phyloP scores from a whole-genome alignment of 78 protist genomes.

The Dictyostelium purpureum region DNA sequence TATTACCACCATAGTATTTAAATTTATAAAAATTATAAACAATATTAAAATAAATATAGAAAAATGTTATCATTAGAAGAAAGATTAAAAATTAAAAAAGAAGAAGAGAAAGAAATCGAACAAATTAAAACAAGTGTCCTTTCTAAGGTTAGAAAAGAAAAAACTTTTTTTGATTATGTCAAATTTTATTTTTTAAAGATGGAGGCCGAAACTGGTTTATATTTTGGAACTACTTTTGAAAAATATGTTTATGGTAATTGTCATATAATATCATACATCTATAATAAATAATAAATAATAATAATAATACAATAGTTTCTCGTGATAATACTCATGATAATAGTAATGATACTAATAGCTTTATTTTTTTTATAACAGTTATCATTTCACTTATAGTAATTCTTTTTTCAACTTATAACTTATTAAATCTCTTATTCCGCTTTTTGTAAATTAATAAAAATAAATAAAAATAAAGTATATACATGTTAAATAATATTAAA shows the following conservation, averaged over 20 bases:
- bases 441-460: neutral
- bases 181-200: neutral
- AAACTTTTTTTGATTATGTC: neutral
- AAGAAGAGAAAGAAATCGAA: neutral
- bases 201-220: neutral
- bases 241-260: neutral
- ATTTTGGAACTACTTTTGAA: neutral
- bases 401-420: neutral
- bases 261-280: neutral
- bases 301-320: neutral
- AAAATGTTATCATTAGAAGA: no score
- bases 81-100: neutral
- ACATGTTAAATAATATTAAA: neutral
- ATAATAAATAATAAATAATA: neutral
- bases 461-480: no score
- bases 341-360: no score
- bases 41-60: no score
- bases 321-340: no score
- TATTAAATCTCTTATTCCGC: neutral
- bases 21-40: no score
- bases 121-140: neutral
- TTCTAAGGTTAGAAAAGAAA: neutral
- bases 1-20: no score
- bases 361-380: neutral
- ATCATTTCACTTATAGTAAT: neutral